These are phyloP conservation scores for Zizania latifolia DNA, from an alignment of 176 grass and related monocot species.

Conservation along the genomic window DNA sequence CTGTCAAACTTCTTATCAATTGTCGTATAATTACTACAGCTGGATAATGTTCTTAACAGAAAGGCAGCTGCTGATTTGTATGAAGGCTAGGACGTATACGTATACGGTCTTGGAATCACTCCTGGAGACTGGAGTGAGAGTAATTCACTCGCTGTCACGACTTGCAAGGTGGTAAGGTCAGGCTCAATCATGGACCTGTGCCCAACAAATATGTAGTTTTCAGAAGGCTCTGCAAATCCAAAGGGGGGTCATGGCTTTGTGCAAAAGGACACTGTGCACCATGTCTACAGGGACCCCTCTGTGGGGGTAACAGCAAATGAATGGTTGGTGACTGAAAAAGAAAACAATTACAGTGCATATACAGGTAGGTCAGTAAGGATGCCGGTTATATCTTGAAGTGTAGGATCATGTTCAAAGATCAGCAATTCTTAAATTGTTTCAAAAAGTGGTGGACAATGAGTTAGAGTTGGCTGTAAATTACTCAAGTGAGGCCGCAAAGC, in stretches of 20 bases:
- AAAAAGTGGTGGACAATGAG: not conserved
- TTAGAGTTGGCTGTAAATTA: slow-evolving; percentile 1
- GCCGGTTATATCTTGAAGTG: not conserved
- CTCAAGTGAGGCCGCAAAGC: not conserved
- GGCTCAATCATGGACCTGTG: slow-evolving; percentile 48
- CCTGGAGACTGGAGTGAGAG: slow-evolving; percentile 20
- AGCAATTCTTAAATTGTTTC: slow-evolving; percentile 9
- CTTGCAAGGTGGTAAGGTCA: slow-evolving; percentile 47
- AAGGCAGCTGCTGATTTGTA: slow-evolving; percentile 43
- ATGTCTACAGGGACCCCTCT: slow-evolving; percentile 54
- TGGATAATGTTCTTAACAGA: slow-evolving; percentile 44
- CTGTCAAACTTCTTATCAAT: slow-evolving; percentile 9
- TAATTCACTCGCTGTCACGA: slow-evolving; percentile 48
- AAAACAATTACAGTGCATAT: slow-evolving; percentile 25
- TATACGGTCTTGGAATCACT: slow-evolving; percentile 65
- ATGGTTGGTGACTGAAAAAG: slow-evolving; percentile 38
- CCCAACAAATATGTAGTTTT: slow-evolving; percentile 71
- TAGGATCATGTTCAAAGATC: not conserved
- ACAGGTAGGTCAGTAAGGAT: slow-evolving; percentile 17
- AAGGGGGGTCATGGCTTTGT: slow-evolving; percentile 48
- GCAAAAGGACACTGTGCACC: slow-evolving; percentile 61
- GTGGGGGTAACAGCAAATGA: slow-evolving; percentile 31
- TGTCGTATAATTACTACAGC: slow-evolving; percentile 17
- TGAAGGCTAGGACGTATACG: slow-evolving; percentile 66
- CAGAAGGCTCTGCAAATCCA: slow-evolving; percentile 77